Conservation (phyloP, 2,329 filamentous ascomycete genomes). For the Westerdykella aurantiaca region DNA sequence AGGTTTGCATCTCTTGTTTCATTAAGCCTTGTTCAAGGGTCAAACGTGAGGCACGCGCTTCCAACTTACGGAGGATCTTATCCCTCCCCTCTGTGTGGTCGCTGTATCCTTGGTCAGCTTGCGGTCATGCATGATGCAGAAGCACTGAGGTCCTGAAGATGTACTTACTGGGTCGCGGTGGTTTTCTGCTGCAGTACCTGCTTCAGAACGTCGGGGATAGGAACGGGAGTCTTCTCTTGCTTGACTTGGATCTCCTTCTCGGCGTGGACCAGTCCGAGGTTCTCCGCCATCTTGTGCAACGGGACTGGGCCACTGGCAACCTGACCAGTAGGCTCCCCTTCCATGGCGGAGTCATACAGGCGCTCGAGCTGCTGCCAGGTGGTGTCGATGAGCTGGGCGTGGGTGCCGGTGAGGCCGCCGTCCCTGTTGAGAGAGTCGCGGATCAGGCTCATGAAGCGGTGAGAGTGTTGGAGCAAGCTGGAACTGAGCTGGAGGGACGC, state of each 20-base stretch:
- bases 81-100: constrained; percentile 14
- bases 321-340: constrained; percentile 13
- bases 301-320: constrained; percentile 20
- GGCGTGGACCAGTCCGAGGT: constrained; percentile 20
- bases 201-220: constrained; percentile 7
- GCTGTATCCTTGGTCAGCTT: constrained; percentile 22
- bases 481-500: too few species aligned
- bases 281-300: constrained; percentile 25
- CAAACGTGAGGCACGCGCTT: constrained; percentile 23
- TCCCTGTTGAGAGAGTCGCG: constrained; percentile 15
- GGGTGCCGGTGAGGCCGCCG: constrained; percentile 3
- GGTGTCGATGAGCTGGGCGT: constrained; percentile 11
- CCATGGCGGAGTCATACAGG: constrained; percentile 16
- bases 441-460: constrained; percentile 17
- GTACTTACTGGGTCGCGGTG: constrained; percentile 16
- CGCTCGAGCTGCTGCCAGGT: constrained; percentile 25
- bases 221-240: constrained; percentile 6
- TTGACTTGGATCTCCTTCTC: constrained; percentile 20
- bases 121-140: constrained; percentile 16
- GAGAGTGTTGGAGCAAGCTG: neutral
- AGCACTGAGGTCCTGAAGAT: neutral
- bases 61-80: constrained; percentile 15
- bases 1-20: constrained; percentile 19
- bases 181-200: constrained; percentile 27
- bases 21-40: constrained; percentile 26